Conservation (phyloP, 2,329 filamentous ascomycete species). For the Cladosporium sp. region DNA sequence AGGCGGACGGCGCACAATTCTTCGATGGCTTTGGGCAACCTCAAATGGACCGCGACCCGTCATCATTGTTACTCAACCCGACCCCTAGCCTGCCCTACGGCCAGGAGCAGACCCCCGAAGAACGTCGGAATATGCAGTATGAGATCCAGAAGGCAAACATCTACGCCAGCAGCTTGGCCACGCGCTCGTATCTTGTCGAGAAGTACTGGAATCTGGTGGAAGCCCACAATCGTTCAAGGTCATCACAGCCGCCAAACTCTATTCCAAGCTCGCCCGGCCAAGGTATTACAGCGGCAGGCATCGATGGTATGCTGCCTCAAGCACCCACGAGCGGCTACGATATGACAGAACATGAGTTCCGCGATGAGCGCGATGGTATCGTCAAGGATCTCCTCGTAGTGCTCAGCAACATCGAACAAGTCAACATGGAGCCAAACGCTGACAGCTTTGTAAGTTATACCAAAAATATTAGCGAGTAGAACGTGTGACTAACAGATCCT, state of each 20-base stretch:
- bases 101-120: constrained; percentile 31
- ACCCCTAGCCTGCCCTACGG: neutral
- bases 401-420: constrained; percentile 71
- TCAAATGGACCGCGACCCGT: constrained; percentile 21
- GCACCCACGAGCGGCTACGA: constrained; percentile 34
- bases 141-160: constrained; percentile 93
- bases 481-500: constrained; percentile 25
- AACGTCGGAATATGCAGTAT: constrained; percentile 57
- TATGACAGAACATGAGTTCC: constrained; percentile 60
- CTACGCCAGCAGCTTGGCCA: constrained; percentile 74
- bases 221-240: constrained; percentile 42
- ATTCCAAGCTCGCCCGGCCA: constrained; percentile 26
- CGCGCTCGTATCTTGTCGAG: constrained; percentile 78
- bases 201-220: constrained; percentile 76
- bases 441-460: constrained; percentile 54
- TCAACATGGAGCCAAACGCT: constrained; percentile 73
- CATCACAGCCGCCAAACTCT: constrained; percentile 39
- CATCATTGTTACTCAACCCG: constrained; percentile 16
- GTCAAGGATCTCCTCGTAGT: constrained; percentile 73
- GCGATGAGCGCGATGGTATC: constrained; percentile 72
- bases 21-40: constrained; percentile 23
- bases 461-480: neutral
- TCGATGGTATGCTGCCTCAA: constrained; percentile 31
- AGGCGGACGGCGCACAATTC: constrained; percentile 19
- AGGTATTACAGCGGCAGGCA: constrained; percentile 33